Conservation (phyloP, 306 rosid species). For the Cicer bijugum region DNA sequence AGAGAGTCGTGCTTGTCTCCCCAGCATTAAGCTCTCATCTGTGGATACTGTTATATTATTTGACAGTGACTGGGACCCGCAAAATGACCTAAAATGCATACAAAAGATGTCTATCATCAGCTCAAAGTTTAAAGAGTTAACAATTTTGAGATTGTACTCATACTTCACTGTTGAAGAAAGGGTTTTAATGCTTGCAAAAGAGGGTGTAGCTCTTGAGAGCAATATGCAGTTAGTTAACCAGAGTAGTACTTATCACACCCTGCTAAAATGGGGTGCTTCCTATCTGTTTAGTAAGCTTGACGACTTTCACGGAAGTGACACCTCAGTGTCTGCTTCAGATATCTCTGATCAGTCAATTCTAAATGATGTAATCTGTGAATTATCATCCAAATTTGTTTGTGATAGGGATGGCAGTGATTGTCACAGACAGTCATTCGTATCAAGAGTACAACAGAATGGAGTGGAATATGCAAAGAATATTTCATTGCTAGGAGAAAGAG, state of each 20-base stretch:
- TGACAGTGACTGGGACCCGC: constrained; percentile 77
- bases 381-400: constrained; percentile 52
- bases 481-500: constrained; percentile 56
- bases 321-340: constrained; percentile 35
- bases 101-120: constrained; percentile 66
- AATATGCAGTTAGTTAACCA: constrained; percentile 49
- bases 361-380: constrained; percentile 56
- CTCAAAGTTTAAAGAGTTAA: constrained; percentile 56
- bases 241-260: constrained; percentile 48
- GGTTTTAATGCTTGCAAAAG: constrained; percentile 64
- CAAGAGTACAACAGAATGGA: constrained; percentile 58
- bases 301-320: constrained; percentile 51
- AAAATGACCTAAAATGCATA: constrained; percentile 67
- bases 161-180: constrained; percentile 71
- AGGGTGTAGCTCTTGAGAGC: constrained; percentile 58
- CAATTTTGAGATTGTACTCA: constrained; percentile 70
- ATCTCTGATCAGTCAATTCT: constrained; percentile 51
- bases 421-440: constrained; percentile 49
- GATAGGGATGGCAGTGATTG: constrained; percentile 39
- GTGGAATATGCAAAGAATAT: constrained; percentile 52
- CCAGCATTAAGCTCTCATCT: constrained; percentile 64
- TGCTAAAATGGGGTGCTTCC: constrained; percentile 71
- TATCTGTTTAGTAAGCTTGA: constrained; percentile 63
- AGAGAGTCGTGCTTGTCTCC: constrained; percentile 68
- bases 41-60: constrained; percentile 69